Percentiles rank a stretch among this genome's conserved stretches.
These are phyloP conservation scores for Suillus placidus DNA, from an alignment of 768 basidiomycete species.

Conservation along the genomic window DNA sequence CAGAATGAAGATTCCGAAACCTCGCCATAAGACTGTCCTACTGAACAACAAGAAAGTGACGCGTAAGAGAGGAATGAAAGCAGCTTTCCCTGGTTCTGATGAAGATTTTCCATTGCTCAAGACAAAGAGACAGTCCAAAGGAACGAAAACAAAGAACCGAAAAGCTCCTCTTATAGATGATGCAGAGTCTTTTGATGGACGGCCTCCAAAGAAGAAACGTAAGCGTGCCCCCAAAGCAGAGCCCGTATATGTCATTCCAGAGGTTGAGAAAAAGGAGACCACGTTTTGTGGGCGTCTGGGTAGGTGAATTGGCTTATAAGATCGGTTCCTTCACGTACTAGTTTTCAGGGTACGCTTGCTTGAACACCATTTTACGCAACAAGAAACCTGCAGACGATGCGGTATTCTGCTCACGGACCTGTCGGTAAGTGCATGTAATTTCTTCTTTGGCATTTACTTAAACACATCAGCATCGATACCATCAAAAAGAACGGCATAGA, in stretches of 20 bases:
- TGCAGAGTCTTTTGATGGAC: conserved; percentile 2
- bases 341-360: conserved; percentile 69
- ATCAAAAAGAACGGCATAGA: conserved; percentile 81
- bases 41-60: conserved; percentile 2
- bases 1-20: background rate
- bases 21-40: background rate
- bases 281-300: conserved; percentile 71
- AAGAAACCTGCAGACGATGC: conserved; percentile 64
- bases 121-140: conserved; percentile 1
- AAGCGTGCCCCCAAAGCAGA: conserved; percentile 41
- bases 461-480: conserved; percentile 60
- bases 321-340: conserved; percentile 7
- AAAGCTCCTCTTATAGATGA: conserved; percentile 16
- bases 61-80: background rate
- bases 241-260: conserved; percentile 68
- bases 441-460: conserved; percentile 3
- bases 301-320: conserved; percentile 22
- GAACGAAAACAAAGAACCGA: conserved; percentile 11
- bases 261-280: conserved; percentile 66
- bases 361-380: conserved; percentile 81
- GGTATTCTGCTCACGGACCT: conserved; percentile 77
- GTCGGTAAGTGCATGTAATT: conserved; percentile 43
- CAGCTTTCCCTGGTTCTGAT: background rate
- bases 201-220: conserved; percentile 29
- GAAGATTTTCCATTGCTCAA: background rate